phyloP scores from a whole-genome alignment of 768 basidiomycete genomes.

The Cyclocybe cylindracea region DNA sequence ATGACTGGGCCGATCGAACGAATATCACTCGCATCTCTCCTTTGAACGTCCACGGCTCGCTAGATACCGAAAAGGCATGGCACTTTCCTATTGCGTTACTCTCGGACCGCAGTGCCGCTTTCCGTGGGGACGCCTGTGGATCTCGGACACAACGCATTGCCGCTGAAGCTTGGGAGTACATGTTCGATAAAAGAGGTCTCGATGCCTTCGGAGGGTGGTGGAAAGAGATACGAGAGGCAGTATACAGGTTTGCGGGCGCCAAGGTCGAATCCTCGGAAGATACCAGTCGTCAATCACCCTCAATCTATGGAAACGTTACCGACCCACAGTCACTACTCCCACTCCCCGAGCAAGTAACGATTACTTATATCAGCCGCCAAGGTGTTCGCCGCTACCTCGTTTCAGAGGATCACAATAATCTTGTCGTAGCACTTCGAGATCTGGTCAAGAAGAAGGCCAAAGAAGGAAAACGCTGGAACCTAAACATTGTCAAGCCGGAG shows the following conservation, averaged over 20 bases:
- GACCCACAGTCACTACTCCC: constrained; percentile 23
- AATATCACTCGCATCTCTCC: constrained; percentile 16
- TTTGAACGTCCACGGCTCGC: not conserved
- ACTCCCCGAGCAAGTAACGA: constrained; percentile 46
- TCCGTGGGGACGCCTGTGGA: constrained; percentile 60
- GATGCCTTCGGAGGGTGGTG: constrained; percentile 57
- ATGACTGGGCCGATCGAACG: constrained; percentile 67
- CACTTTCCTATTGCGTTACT: constrained; percentile 65
- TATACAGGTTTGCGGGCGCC: constrained; percentile 61
- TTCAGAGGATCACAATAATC: constrained; percentile 46
- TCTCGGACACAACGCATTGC: constrained; percentile 62
- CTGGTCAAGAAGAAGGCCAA: constrained; percentile 38
- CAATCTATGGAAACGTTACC: not conserved
- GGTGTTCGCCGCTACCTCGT: constrained; percentile 48
- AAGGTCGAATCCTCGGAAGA: constrained; percentile 1
- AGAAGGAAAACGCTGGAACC: constrained; percentile 46
- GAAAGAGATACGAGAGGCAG: constrained; percentile 57
- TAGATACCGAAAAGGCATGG: constrained; percentile 44
- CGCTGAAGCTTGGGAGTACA: constrained; percentile 54
- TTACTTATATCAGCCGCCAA: constrained; percentile 71
- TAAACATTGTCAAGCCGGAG: constrained; percentile 59
- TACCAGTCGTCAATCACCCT: not conserved
- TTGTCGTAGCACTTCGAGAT: constrained; percentile 49
- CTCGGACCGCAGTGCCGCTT: constrained; percentile 69
- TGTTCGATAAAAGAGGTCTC: constrained; percentile 30